phyloP scores from a whole-genome alignment of 345 rosid species.

The Raphanus sativus region DNA sequence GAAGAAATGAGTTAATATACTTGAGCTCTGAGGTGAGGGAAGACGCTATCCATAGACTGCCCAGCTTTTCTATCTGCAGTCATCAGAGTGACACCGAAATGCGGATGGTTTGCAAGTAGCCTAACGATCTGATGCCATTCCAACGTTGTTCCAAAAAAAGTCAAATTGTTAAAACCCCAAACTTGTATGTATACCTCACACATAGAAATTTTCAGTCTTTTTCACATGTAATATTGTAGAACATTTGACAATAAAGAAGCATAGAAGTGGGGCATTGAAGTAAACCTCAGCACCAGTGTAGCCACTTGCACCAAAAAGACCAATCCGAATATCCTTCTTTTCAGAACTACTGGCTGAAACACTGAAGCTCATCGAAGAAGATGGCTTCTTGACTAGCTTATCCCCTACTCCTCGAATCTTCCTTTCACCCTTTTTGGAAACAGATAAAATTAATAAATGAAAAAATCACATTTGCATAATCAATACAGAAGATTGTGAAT shows the following conservation, averaged over 20 bases:
- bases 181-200: neutral
- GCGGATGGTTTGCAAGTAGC: conserved; percentile 77
- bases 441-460: neutral
- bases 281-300: conserved; percentile 99
- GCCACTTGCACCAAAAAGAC: conserved; percentile 97
- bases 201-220: neutral
- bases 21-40: conserved; percentile 73
- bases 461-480: neutral
- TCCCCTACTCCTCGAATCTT: conserved; percentile 30
- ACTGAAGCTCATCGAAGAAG: conserved; percentile 45
- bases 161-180: neutral
- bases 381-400: conserved; percentile 32
- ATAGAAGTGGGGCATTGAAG: neutral
- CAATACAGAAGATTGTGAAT: neutral
- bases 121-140: conserved; percentile 65
- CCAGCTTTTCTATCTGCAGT: conserved; percentile 99
- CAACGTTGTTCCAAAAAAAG: neutral
- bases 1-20: conserved; percentile 39
- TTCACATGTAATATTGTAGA: too few relatives aligned
- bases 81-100: conserved; percentile 70
- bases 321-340: conserved; percentile 69
- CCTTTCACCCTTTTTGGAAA: conserved; percentile 31
- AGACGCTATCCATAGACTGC: conserved; percentile 82
- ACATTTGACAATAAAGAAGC: neutral
- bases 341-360: conserved; percentile 39